A percentile compares a stretch with the other conserved stretches of the same genome.
Evolutionary conservation across 225 moss, liverwort and hornwort genomes (phyloP).

Genomic region (Sphagnum contortum): DNA sequence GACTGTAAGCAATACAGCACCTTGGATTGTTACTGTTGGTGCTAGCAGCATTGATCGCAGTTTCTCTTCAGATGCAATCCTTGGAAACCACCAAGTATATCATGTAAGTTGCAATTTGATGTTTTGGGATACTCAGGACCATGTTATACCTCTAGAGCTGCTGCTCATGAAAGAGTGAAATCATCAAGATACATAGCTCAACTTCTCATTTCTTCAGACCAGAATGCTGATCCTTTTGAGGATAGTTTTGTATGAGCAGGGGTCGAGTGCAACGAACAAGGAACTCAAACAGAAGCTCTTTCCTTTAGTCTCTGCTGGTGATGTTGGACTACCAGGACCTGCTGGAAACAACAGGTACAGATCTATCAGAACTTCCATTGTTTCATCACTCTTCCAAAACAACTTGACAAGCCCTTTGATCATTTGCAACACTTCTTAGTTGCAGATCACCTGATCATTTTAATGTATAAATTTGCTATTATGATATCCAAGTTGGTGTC

Average conservation of each 20-base stretch:
- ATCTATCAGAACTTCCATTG: not conserved
- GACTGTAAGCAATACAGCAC: slow-evolving; percentile 55
- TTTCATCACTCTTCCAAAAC: not conserved
- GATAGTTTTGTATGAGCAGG: not conserved
- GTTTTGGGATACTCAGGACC: not conserved
- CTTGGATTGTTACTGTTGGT: slow-evolving; percentile 28
- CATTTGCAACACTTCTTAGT: not conserved
- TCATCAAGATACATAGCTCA: too few relatives aligned
- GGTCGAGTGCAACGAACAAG: not conserved
- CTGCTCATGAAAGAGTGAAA: too few relatives aligned
- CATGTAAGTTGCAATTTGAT: not conserved
- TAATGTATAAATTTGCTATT: not conserved
- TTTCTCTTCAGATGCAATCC: not conserved
- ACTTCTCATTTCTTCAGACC: too few relatives aligned
- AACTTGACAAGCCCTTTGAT: not conserved
- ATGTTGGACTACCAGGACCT: not conserved
- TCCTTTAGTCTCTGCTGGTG: not conserved
- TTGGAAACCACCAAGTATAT: not conserved
- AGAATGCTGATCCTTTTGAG: not conserved
- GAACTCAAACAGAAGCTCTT: not conserved
- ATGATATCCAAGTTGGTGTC: not conserved
- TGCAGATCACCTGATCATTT: not conserved
- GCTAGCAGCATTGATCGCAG: not conserved
- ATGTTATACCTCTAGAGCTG: too few relatives aligned
- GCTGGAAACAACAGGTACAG: not conserved